Percentiles rank a stretch among this genome's conserved stretches.
Evolutionary conservation across 2,329 filamentous ascomycete genomes (phyloP).

Genomic region (Aspergillus calidoustus): DNA sequence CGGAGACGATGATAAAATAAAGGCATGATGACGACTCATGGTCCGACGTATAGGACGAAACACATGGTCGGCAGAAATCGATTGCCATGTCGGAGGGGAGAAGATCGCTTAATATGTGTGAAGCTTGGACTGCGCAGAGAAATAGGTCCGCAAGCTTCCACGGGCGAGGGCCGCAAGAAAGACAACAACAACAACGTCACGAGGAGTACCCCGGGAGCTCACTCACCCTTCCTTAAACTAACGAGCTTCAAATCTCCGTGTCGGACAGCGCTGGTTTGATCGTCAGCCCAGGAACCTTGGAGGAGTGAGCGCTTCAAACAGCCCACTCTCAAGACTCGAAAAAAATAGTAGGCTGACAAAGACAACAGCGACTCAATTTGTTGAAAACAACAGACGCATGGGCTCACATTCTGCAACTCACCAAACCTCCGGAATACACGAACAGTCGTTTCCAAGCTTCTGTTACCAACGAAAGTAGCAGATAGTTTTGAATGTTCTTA

Average conservation of each 20-base stretch:
- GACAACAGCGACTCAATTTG: slow-evolving; percentile 20
- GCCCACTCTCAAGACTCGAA: slow-evolving; percentile 32
- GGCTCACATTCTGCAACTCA: slow-evolving; percentile 25
- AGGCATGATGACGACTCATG: background rate
- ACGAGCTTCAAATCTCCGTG: slow-evolving; percentile 30
- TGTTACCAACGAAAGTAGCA: background rate
- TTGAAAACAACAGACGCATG: slow-evolving; percentile 16
- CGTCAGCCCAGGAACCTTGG: slow-evolving; percentile 37
- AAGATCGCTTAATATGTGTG: slow-evolving; percentile 1
- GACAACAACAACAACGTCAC: slow-evolving; percentile 17
- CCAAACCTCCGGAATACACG: slow-evolving; percentile 31
- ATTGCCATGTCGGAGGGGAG: background rate
- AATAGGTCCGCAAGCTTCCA: background rate
- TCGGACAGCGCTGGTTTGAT: slow-evolving; percentile 27
- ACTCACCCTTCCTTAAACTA: slow-evolving; percentile 37
- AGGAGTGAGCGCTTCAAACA: slow-evolving; percentile 33
- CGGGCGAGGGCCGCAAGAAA: slow-evolving; percentile 14
- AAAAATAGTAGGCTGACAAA: slow-evolving; percentile 33
- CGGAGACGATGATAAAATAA: background rate
- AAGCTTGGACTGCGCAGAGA: slow-evolving; percentile 9
- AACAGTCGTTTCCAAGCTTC: slow-evolving; percentile 4
- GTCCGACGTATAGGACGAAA: background rate
- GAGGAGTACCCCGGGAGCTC: slow-evolving; percentile 17
- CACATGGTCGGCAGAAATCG: background rate
- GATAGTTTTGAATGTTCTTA: background rate